Conservation (phyloP, 1,284 basidiomycete genomes). For the Coniferiporia sulphurascens region DNA sequence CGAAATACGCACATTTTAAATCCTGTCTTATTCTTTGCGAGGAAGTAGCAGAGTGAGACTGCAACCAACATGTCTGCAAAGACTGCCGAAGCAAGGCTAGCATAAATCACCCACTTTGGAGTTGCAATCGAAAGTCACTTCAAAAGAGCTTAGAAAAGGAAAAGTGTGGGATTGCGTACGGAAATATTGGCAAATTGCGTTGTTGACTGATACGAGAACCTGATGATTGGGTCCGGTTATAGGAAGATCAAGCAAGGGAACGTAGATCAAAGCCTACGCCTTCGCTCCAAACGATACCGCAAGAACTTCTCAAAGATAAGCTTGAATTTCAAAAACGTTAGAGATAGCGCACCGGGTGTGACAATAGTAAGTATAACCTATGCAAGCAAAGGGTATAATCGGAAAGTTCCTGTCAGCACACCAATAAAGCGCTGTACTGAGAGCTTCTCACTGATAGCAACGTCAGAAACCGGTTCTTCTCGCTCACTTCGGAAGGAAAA, state of each 20-base stretch:
- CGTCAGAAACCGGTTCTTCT: conserved; percentile 4
- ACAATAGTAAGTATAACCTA: conserved; percentile 1
- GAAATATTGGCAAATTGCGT: conserved; percentile 1
- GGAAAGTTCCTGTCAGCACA: neutral
- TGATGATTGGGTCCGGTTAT: neutral
- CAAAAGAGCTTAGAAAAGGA: neutral
- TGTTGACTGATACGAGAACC: conserved; percentile 7
- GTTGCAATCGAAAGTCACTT: neutral
- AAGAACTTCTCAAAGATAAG: neutral
- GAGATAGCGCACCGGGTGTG: neutral
- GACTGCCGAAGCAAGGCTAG: conserved; percentile 5
- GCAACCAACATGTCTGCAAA: conserved; percentile 14
- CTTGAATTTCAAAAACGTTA: neutral
- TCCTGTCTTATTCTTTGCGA: conserved; percentile 7
- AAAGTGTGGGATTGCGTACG: neutral
- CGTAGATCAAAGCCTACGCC: neutral
- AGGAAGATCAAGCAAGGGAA: neutral
- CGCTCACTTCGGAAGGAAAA: conserved; percentile 4
- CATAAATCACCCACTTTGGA: conserved; percentile 10
- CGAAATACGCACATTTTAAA: conserved; percentile 3
- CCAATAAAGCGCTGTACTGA: neutral
- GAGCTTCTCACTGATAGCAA: neutral
- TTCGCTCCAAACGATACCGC: conserved; percentile 3
- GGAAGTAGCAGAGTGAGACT: conserved; percentile 10
- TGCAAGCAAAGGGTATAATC: neutral